A percentile compares a stretch with the other conserved stretches of the same genome.
Evolutionary conservation across 352 stramenopile genomes (phyloP).

Genomic region (Globisporangium iwayamae): DNA sequence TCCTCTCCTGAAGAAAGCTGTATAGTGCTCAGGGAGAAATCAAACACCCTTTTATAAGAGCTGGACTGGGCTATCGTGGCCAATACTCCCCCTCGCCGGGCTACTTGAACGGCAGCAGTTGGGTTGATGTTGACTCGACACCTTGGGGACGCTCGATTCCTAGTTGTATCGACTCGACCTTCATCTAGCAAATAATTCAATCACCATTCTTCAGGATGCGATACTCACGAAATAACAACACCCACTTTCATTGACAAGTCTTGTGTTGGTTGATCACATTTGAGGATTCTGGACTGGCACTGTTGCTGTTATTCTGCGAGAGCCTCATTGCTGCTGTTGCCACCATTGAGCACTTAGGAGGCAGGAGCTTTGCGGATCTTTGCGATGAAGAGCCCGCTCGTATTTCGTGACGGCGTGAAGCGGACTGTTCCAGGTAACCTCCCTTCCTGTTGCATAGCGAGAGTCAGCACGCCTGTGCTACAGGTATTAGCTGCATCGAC

Average conservation of each 20-base stretch:
- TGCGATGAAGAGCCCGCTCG: slow-evolving; percentile 73
- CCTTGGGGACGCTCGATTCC: no score
- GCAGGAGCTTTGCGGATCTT: slow-evolving; percentile 36
- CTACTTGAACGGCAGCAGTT: no score
- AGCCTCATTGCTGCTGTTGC: neutral
- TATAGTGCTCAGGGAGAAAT: neutral
- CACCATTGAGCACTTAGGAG: neutral
- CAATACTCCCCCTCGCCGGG: neutral
- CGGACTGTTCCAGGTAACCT: slow-evolving; percentile 47
- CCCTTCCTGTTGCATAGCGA: slow-evolving; percentile 31
- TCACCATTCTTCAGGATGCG: no score
- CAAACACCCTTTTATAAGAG: neutral
- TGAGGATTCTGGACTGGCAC: neutral
- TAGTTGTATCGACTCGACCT: no score
- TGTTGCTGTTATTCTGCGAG: neutral
- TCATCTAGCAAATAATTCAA: no score
- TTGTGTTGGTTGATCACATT: no score
- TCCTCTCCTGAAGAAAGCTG: no score
- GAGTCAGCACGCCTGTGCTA: neutral
- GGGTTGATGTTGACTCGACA: neutral
- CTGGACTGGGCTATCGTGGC: neutral
- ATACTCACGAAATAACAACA: no score
- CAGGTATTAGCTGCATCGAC: no score
- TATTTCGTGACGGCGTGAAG: slow-evolving; percentile 68
- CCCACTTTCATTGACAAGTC: no score